Base-by-base conservation (phyloP, 371 early-diverging fungal genomes). In the Smittium mucronatum region DNA sequence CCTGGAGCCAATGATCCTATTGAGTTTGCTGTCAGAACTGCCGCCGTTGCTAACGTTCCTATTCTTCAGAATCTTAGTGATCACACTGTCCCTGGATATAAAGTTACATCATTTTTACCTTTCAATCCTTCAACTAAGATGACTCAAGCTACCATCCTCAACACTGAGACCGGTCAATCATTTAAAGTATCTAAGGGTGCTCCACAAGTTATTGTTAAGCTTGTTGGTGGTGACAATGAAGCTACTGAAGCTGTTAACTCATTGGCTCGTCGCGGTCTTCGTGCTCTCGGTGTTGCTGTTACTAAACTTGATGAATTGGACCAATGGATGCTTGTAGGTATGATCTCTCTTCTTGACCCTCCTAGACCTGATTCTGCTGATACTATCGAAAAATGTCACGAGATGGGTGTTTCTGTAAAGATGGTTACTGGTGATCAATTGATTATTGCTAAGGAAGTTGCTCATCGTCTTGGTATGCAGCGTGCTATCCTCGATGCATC, bases 371-470 rank as follows among this genome's bases (percentile, higher is more conserved):
- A 91, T 74, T 96, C 95, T 0, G 86, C 87, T 32, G 89, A 87
- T 73, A 91, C 94, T 36, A 91, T 96, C n/a, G 81, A 78, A 34
- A 82, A 82, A 36, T 94, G 93, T 78, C 82, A 87, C 72, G 82
- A 86, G 61, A 95, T 96, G 70, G 97, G 97, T 68, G 91, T 97
- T 1, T 82, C 85, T 75, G 93, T 96, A 28, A 89, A 92, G 36
- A 96, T 97, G 95, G 93, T 97, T 65, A 98, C 98, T 21, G 98
- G 98, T 71, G 98, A 98, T 81, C 93, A 94, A 74, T 72, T 92
- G 32, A 83, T 88, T 36, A 96, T 94, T 28, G 97, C 97, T 66
- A 89, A 87, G 73, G 89, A 95, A 77, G 89, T 97, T 0, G 95
- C 93, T 31, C 81, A 81, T 36, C 89, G 91, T 73, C 83, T 90